Percentiles rank a stretch among this genome's conserved stretches.
phyloP scores from a whole-genome alignment of 176 grass and related monocot species.

The Hordeum vulgare region DNA sequence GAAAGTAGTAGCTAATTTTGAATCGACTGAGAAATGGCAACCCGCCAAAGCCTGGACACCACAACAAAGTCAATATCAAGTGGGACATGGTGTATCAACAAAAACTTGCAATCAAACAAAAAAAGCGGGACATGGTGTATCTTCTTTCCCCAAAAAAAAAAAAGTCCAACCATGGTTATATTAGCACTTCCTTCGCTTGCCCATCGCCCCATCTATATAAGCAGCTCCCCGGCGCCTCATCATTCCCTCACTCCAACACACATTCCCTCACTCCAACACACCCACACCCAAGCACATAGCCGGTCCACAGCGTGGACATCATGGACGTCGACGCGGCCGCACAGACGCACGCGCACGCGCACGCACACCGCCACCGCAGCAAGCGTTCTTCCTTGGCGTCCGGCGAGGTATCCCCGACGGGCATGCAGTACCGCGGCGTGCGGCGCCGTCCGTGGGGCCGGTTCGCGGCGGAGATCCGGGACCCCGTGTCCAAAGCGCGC shows the following conservation, averaged over 20 bases:
- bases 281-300: neutral
- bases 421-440: slow-evolving; percentile 73
- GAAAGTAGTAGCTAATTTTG: no score
- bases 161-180: no score
- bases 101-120: no score
- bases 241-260: no score
- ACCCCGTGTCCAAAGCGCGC: slow-evolving; percentile 80
- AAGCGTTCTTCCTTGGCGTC: slow-evolving; percentile 14
- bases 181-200: neutral
- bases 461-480: slow-evolving; percentile 93
- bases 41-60: no score
- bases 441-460: slow-evolving; percentile 89
- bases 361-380: slow-evolving; percentile 11
- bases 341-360: neutral
- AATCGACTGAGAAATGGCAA: no score
- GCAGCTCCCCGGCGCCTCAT: neutral
- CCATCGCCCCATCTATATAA: slow-evolving; percentile 20
- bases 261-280: neutral
- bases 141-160: no score
- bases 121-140: no score
- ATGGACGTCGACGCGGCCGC: slow-evolving; percentile 28
- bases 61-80: no score
- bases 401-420: neutral
- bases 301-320: neutral
- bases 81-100: no score